A percentile compares a stretch with the other conserved stretches of the same genome.
Evolutionary conservation across 2,329 filamentous ascomycete species (phyloP).

Genomic region (Cladophialophora yegresii): DNA sequence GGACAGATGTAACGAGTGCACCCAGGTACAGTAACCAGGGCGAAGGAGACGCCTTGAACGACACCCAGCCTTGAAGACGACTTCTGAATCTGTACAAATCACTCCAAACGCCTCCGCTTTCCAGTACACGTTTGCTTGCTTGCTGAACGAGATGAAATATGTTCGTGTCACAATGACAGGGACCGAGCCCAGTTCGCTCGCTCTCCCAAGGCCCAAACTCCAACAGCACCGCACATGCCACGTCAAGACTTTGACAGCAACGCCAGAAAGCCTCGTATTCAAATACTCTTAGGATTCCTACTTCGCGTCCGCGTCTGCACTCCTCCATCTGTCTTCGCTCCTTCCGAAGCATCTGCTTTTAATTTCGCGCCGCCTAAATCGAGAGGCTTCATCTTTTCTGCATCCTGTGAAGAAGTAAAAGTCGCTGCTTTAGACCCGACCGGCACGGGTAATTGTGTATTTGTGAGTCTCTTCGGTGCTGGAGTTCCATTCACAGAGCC

Average conservation of each 20-base stretch:
- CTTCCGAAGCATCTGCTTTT: neutral
- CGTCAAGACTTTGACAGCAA: neutral
- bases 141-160: too few species aligned
- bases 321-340: conserved; percentile 2
- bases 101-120: neutral
- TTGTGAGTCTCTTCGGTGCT: conserved; percentile 26
- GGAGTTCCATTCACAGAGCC: conserved; percentile 31
- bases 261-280: neutral
- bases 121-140: neutral
- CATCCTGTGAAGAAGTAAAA: neutral
- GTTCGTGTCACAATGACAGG: neutral
- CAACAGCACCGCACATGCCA: neutral
- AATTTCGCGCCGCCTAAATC: neutral
- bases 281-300: conserved; percentile 6
- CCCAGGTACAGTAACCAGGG: too few species aligned
- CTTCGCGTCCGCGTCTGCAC: conserved; percentile 16
- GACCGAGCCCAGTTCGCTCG: neutral
- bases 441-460: conserved; percentile 19
- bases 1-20: too few species aligned
- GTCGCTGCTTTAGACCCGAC: neutral
- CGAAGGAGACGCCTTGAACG: neutral
- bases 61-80: neutral
- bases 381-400: neutral
- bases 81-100: neutral
- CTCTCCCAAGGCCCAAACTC: neutral